Conservation (phyloP, 2,329 filamentous ascomycete genomes). For the Coniochaeta hoffmannii region DNA sequence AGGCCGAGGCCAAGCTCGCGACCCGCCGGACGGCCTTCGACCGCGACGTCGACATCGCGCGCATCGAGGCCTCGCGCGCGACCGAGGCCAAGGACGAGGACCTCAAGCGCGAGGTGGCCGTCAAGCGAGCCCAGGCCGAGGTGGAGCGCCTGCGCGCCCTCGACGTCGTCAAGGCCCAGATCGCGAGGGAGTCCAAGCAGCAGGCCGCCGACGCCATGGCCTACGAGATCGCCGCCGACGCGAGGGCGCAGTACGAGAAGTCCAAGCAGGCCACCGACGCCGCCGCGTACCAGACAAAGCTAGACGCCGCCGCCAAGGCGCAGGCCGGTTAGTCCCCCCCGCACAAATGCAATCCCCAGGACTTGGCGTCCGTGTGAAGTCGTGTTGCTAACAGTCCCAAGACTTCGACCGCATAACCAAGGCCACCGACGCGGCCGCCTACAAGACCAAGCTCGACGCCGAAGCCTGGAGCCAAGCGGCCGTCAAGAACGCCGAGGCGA, state of each 20-base stretch:
- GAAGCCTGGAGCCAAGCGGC: constrained; percentile 29
- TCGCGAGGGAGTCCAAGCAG: constrained; percentile 59
- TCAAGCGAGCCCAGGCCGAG: constrained; percentile 71
- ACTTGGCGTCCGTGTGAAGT: no score
- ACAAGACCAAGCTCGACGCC: constrained; percentile 39
- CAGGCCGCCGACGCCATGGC: constrained; percentile 59
- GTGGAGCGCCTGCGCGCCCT: constrained; percentile 70
- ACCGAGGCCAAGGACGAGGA: constrained; percentile 74
- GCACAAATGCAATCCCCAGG: no score
- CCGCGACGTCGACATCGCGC: constrained; percentile 67
- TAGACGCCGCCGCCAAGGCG: constrained; percentile 35
- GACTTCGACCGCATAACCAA: constrained; percentile 40
- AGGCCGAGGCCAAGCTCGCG: constrained; percentile 68
- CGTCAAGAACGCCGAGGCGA: constrained; percentile 44
- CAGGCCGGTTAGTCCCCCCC: no score
- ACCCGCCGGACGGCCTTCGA: constrained; percentile 66
- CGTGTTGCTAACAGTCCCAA: no score
- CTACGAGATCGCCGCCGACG: constrained; percentile 58
- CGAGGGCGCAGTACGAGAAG: constrained; percentile 45
- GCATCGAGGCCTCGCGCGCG: constrained; percentile 64
- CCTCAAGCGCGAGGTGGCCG: constrained; percentile 69
- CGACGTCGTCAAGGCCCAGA: constrained; percentile 71
- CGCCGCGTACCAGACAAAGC: constrained; percentile 38
- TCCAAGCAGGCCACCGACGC: constrained; percentile 46
- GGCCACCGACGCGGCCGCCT: constrained; percentile 37